A percentile compares a stretch with the other conserved stretches of the same genome.
These are phyloP conservation scores for Verbena officinalis DNA, from an alignment of 257 asterid genomes.

Conservation along the genomic window DNA sequence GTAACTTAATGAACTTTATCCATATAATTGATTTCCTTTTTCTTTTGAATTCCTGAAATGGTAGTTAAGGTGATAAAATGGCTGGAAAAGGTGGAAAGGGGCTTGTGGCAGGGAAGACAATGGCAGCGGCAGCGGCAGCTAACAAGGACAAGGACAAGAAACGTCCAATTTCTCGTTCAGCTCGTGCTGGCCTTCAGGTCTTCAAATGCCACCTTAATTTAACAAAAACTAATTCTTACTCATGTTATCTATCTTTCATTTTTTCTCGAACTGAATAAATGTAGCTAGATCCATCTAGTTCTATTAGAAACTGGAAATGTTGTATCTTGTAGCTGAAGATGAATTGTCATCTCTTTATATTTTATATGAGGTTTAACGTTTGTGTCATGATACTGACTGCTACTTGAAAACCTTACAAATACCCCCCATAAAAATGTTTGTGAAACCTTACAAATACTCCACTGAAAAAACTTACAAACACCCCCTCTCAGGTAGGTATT, in stretches of 20 bases:
- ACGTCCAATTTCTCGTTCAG: slow-evolving; percentile 77
- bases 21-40: neutral
- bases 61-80: slow-evolving; percentile 40
- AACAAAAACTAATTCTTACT: neutral
- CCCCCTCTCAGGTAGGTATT: too few species aligned
- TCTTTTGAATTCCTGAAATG: neutral
- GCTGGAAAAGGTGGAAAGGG: slow-evolving; percentile 99
- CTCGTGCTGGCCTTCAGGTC: slow-evolving; percentile 99
- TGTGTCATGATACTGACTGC: neutral
- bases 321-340: neutral
- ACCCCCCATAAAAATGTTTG: too few species aligned
- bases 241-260: neutral
- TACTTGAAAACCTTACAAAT: neutral
- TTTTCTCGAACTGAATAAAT: neutral
- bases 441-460: too few species aligned
- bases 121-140: slow-evolving; percentile 78
- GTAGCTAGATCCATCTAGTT: neutral
- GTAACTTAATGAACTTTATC: neutral
- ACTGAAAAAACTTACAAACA: too few species aligned
- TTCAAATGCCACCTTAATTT: neutral
- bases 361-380: neutral
- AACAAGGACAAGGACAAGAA: slow-evolving; percentile 88
- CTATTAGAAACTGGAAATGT: neutral
- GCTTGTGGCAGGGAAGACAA: slow-evolving; percentile 92
- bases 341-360: neutral